Evolutionary conservation across 768 basidiomycete genomes (phyloP).

Genomic region (Epithele typhae): DNA sequence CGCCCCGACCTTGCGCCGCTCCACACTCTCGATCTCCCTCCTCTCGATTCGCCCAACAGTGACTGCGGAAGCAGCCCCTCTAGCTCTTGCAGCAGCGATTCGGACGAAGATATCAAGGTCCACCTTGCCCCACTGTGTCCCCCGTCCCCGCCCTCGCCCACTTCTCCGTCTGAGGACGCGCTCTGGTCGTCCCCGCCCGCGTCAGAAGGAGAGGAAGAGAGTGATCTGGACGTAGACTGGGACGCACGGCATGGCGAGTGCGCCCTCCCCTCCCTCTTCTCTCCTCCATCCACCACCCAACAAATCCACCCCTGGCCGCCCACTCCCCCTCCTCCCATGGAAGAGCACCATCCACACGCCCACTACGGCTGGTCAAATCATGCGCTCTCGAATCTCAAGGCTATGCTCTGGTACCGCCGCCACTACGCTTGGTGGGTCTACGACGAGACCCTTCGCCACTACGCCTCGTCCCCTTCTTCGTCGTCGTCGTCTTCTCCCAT

Average conservation of each 20-base stretch:
- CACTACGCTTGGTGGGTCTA: conserved; percentile 1
- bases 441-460: background rate
- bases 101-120: background rate
- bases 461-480: conserved; percentile 1
- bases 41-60: background rate
- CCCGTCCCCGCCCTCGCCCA: conserved; percentile 10
- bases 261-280: conserved; percentile 3
- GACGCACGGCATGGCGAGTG: too few species aligned
- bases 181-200: conserved; percentile 1
- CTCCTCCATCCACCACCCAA: conserved; percentile 1
- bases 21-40: background rate
- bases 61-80: background rate
- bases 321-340: background rate
- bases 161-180: background rate
- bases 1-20: conserved; percentile 5
- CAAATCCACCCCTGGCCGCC: conserved; percentile 1
- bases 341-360: background rate
- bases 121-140: conserved; percentile 11
- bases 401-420: background rate
- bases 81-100: background rate
- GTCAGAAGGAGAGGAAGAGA: too few species aligned
- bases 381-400: background rate
- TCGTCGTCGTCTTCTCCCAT: background rate
- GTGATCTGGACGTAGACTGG: too few species aligned
- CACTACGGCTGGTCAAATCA: conserved; percentile 1